Percentiles rank a stretch among this genome's conserved stretches.
These are phyloP conservation scores for Cyclocybe aegerita DNA, from an alignment of 768 basidiomycete species.

Conservation along the genomic window DNA sequence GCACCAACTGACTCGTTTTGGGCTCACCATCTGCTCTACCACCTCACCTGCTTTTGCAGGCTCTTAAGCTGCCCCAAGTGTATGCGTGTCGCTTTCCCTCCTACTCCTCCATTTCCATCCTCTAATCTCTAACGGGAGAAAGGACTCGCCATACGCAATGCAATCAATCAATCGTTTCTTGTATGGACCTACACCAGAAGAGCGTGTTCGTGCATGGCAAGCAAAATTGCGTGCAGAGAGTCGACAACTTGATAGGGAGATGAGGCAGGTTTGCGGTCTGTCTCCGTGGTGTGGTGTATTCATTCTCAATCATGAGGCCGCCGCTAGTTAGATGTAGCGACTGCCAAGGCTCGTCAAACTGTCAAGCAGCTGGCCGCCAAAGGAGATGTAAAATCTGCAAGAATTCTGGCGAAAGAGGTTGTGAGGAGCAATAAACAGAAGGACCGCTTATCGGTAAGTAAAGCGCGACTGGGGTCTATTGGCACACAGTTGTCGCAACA, in stretches of 20 bases:
- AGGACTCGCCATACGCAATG: conserved; percentile 39
- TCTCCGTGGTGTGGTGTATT: conserved; percentile 14
- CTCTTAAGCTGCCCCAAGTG: too few species aligned
- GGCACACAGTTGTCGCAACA: conserved; percentile 88
- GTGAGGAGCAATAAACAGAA: conserved; percentile 94
- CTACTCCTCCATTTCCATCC: background rate
- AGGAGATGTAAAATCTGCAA: conserved; percentile 90
- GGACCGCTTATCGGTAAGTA: conserved; percentile 86
- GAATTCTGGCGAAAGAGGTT: conserved; percentile 91
- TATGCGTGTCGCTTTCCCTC: too few species aligned
- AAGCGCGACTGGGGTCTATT: conserved; percentile 90
- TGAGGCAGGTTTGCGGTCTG: conserved; percentile 76
- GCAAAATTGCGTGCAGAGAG: conserved; percentile 78
- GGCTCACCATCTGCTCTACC: too few species aligned
- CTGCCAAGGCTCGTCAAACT: conserved; percentile 72
- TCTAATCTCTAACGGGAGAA: background rate
- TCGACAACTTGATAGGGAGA: conserved; percentile 88
- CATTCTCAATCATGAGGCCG: conserved; percentile 3
- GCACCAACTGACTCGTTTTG: too few species aligned
- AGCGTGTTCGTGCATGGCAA: conserved; percentile 92
- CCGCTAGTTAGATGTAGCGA: conserved; percentile 75
- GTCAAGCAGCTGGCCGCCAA: conserved; percentile 90
- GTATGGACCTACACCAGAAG: conserved; percentile 96
- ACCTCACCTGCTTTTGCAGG: too few species aligned
- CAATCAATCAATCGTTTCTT: conserved; percentile 90